Evolutionary conservation across 2,329 filamentous ascomycete genomes (phyloP), one percentile per base, ranked within the genome.

Genomic region (Fusarium sp.): DNA sequence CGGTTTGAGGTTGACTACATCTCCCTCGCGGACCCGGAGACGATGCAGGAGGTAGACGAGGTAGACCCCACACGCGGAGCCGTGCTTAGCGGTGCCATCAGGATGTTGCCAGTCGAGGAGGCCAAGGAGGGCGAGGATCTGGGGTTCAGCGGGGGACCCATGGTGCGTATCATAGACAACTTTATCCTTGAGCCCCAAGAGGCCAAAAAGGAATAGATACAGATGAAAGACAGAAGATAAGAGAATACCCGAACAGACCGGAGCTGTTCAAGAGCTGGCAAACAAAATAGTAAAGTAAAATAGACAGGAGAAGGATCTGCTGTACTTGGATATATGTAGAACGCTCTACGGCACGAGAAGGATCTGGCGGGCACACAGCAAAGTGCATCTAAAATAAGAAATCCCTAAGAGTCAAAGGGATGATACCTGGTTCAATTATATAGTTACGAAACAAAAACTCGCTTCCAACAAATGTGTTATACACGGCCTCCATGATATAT

Each of bases 141-240:
- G 30, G 95, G 95, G 4, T 90, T 90, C 70, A 88, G 90, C 65
- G 92, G 91, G 4, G 92, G 92, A 2, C 94, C 94, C 17, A 82
- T 91, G 1, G 97, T 99, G 57, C 88, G 97, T 71, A 85, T 99
- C 82, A 98, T 99, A 81, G 97, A 99, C 80, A 99, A 99, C 79
- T 92, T 98, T 74, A 92, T 97, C 64, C 81, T 96, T 37, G 84
- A 87, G 76, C 86, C 88, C 0, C 73, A 67, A 33, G 72, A 77
- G 14, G 50, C 61, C 3, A 63, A 68, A 52, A 52, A 73, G 37
- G 40, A 43, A 33, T 74, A 76, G 58, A 20, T 32, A 20, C 17
- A 45, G 33, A 57, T 33, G 33, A 61, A 61, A 43, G 38, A 32
- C 14, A 59, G 22, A 63, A 57, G 10, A 62, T 63, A 60, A 52